phyloP scores from a whole-genome alignment of 805 yeast genomes.

The Saturnispora gosingensis region DNA sequence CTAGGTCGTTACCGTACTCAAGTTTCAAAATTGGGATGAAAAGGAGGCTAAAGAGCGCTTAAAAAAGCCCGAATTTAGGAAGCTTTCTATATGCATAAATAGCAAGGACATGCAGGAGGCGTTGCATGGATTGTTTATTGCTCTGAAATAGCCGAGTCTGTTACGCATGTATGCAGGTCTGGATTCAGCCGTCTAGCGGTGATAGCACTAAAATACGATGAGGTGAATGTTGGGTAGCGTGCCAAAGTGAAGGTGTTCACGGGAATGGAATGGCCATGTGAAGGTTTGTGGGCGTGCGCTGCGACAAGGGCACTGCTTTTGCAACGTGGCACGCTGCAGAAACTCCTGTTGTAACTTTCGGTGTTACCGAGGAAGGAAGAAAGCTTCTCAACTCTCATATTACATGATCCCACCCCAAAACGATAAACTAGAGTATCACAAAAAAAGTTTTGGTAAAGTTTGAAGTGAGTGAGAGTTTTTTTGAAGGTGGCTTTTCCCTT shows the following conservation, averaged over 20 bases:
- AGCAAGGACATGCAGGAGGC: background rate
- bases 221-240: background rate
- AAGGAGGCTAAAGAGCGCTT: background rate
- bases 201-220: background rate
- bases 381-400: background rate
- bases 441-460: background rate
- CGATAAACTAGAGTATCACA: background rate
- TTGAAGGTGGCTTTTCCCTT: no score
- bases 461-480: no score
- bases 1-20: no score
- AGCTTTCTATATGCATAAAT: background rate
- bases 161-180: background rate
- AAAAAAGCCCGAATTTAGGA: background rate
- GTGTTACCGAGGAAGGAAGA: background rate
- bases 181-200: background rate
- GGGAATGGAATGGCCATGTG: background rate
- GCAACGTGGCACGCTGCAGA: background rate
- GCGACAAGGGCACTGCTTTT: no score
- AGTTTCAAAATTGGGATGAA: no score
- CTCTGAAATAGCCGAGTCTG: background rate
- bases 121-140: background rate
- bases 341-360: background rate
- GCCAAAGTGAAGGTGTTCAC: background rate
- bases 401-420: background rate
- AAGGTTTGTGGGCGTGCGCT: background rate